Evolutionary conservation across 805 yeast genomes (phyloP).

Genomic region (Lipomyces lipofer): DNA sequence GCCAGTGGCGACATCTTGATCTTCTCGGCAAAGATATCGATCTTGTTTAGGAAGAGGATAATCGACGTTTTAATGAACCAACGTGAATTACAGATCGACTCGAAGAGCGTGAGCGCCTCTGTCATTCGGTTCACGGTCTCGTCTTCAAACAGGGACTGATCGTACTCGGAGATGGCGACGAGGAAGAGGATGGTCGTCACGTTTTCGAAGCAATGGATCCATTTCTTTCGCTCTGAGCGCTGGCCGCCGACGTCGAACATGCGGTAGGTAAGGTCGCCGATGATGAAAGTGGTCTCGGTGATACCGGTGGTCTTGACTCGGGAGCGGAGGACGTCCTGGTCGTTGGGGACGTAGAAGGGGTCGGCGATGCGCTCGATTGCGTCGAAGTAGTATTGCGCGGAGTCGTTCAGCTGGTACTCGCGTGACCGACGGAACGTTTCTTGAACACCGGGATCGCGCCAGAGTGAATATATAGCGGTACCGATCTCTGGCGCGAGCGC

Average conservation of each 20-base stretch:
- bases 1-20: conserved; percentile 58
- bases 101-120: conserved; percentile 83
- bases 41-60: conserved; percentile 84
- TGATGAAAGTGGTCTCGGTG: conserved; percentile 76
- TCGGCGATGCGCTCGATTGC: conserved; percentile 65
- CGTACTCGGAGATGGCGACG: conserved; percentile 87
- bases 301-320: conserved; percentile 95
- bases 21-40: conserved; percentile 76
- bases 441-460: conserved; percentile 55
- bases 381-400: conserved; percentile 78
- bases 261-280: conserved; percentile 65
- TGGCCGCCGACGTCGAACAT: conserved; percentile 98
- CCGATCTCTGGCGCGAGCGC: conserved; percentile 58
- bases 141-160: conserved; percentile 88
- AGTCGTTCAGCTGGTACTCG: conserved; percentile 84
- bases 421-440: conserved; percentile 56
- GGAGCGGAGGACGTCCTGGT: conserved; percentile 84
- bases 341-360: conserved; percentile 65
- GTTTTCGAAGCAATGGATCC: conserved; percentile 93
- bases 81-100: conserved; percentile 75
- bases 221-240: conserved; percentile 82
- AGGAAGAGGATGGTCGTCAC: conserved; percentile 87
- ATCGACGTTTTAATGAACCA: conserved; percentile 88
- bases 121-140: conserved; percentile 85
- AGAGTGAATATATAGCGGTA: conserved; percentile 62